Evolutionary conservation across 805 yeast genomes (phyloP), one percentile per base, ranked within the genome.

Genomic region (Kodamaea kaohsiungensis): DNA sequence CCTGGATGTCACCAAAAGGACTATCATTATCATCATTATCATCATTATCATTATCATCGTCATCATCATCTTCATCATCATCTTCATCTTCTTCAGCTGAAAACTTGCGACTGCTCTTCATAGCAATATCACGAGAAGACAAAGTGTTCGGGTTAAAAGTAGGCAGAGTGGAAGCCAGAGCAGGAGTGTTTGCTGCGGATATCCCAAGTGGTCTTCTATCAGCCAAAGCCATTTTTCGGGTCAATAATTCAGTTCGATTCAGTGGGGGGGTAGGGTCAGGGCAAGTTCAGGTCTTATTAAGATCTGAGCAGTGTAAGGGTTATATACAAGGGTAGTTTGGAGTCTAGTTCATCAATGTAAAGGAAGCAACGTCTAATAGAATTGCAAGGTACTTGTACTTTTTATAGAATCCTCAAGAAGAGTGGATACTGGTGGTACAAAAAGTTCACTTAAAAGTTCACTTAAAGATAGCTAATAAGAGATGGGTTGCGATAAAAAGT

Each of bases 181-280:
- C 73, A 16, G 81, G 78, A 10, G 79, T 68, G 16, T 82, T 76
- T 46, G 80, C 67, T 19, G 76, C 77, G 46, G 85, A 81, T 61
- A 83, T 73, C 37, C 78, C 81, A 51, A 82, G 76, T 25, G 87
- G 87, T 77, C 87, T 82, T 75, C 86, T 80, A 65, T 84, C 85
- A 57, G 88, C 84, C 71, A 84, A 76, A 54, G 88, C 88, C 88
- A 84, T 84, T 46, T 43, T 66, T 39, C 15, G 43, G 25, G 25
- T 22, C 35, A 30, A 30, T 30, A 22, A 30, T 40, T 40, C 45
- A 40, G 45, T 46, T 43, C 47, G 43, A 30, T 30, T 39, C 45
- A 43, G 48, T 49, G 10, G 35, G 9, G 33, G 10, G 13, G 35
- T 12, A 12, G 35, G 35, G 35, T 12, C 25, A 22, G 25, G 25